Conservation (phyloP, 768 basidiomycete species). For the Glaciozyma antarctica region DNA sequence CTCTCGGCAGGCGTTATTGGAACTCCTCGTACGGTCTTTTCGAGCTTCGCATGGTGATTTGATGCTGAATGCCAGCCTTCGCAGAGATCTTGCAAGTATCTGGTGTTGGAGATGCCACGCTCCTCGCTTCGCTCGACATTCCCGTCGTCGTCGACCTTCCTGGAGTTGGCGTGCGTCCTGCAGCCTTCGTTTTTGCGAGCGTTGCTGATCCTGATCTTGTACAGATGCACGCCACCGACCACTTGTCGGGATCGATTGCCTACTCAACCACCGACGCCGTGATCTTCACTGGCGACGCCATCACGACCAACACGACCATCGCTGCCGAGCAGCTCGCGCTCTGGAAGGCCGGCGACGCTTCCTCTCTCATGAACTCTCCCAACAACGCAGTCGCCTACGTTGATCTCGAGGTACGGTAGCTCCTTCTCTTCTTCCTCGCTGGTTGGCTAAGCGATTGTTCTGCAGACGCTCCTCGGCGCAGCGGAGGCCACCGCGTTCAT, state of each 20-base stretch:
- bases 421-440: neutral
- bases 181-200: neutral
- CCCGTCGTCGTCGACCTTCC: slow-evolving; percentile 42
- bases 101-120: slow-evolving; percentile 43
- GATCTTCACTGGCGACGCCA: slow-evolving; percentile 26
- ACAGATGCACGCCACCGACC: slow-evolving; percentile 40
- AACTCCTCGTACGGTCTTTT: slow-evolving; percentile 30
- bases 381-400: slow-evolving; percentile 58
- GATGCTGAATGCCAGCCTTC: neutral
- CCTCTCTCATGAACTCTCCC: slow-evolving; percentile 45
- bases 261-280: slow-evolving; percentile 19
- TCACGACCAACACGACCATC: slow-evolving; percentile 26
- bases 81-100: slow-evolving; percentile 43
- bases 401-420: slow-evolving; percentile 43
- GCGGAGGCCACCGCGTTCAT: slow-evolving; percentile 44
- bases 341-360: slow-evolving; percentile 25
- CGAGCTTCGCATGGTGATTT: too few relatives aligned
- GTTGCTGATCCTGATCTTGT: neutral
- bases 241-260: slow-evolving; percentile 32
- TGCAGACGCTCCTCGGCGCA: slow-evolving; percentile 43
- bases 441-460: slow-evolving; percentile 22
- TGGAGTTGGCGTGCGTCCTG: slow-evolving; percentile 42
- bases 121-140: slow-evolving; percentile 38
- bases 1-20: slow-evolving; percentile 38
- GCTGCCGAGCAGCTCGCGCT: slow-evolving; percentile 27